Conservation (phyloP, 805 yeast genomes). For the Saccharomyces eubayanus region DNA sequence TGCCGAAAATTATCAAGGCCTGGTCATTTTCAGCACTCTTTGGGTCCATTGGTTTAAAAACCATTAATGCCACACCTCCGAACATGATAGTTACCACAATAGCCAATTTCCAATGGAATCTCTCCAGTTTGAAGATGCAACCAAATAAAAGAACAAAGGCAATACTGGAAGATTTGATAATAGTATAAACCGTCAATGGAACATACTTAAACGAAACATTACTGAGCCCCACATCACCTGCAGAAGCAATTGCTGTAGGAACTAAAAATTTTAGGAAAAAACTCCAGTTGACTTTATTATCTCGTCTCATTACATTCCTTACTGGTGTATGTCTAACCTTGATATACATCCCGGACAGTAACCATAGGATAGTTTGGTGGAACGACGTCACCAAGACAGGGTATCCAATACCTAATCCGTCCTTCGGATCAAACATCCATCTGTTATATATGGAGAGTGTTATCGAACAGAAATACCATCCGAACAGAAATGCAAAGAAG, state of each 20-base stretch:
- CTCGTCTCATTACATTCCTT: not conserved
- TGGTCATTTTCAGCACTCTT: constrained; percentile 14
- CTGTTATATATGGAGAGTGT: constrained; percentile 77
- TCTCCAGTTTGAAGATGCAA: constrained; percentile 69
- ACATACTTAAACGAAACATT: constrained; percentile 75
- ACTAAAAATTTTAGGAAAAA: constrained; percentile 48
- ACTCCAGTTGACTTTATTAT: constrained; percentile 16
- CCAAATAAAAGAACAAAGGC: constrained; percentile 88
- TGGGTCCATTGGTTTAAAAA: constrained; percentile 37
- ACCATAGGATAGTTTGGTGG: constrained; percentile 64
- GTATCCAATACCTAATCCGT: constrained; percentile 65
- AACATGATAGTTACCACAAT: constrained; percentile 74
- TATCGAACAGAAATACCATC: constrained; percentile 68
- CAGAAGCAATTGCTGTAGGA: constrained; percentile 82
- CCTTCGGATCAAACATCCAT: constrained; percentile 82
- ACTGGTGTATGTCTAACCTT: constrained; percentile 14
- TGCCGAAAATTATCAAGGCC: constrained; percentile 42
- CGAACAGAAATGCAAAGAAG: constrained; percentile 18
- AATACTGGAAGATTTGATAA: constrained; percentile 82
- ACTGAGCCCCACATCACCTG: constrained; percentile 91
- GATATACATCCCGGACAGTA: constrained; percentile 42
- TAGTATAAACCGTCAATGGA: constrained; percentile 78
- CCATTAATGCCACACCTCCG: constrained; percentile 82
- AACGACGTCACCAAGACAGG: constrained; percentile 79
- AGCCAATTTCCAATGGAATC: constrained; percentile 56